Evolutionary conservation across 2,329 filamentous ascomycete genomes (phyloP), one percentile per base, ranked within the genome.

Genomic region (Aspergillus arachidicola): DNA sequence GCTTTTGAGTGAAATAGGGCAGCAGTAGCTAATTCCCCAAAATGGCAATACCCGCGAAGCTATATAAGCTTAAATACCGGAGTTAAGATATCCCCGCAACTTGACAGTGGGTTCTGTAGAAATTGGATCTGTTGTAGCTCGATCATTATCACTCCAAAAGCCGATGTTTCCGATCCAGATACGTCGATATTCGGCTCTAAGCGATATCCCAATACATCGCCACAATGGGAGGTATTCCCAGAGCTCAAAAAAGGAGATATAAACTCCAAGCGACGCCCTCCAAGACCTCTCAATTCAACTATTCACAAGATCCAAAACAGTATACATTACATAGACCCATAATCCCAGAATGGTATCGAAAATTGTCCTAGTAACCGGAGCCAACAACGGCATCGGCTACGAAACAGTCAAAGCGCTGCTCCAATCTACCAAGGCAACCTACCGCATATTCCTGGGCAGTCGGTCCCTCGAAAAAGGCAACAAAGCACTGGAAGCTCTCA

Each of bases 351-450:
- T 51, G 28, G 6, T 26, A 6, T 21, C 28, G 1, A 53, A 59
- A 9, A 45, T 53, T 4, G 34, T 59, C 57, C 32, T 59, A 32
- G 48, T 59, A 34, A 59, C 57, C 10, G 57, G 57, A 2, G 32
- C n/a, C 14, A 59, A 53, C 10, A 43, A 21, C 10, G 46, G 57
- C n/a, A 51, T 59, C 23, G 57, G 46, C 57, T 59, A 43, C 6
- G 46, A 53, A 41, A 59, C 57, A 21, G 26, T 53, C 46, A 59
- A 59, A 59, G 46, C 46, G 9, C 45, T 59, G 9, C 28, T 59
- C 57, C 45, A 53, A 23, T 41, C 57, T 14, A 21, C 16, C 6
- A 34, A 59, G 10, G 14, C 48, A 51, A 32, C 45, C 45, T 59
- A 59, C 23, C 57, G 28, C 46, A 59, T 59, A 21, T 43, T 38